Percentiles rank a stretch among this genome's conserved stretches.
Evolutionary conservation across 2,329 filamentous ascomycete species (phyloP).

Genomic region (Scedosporium aurantiacum): DNA sequence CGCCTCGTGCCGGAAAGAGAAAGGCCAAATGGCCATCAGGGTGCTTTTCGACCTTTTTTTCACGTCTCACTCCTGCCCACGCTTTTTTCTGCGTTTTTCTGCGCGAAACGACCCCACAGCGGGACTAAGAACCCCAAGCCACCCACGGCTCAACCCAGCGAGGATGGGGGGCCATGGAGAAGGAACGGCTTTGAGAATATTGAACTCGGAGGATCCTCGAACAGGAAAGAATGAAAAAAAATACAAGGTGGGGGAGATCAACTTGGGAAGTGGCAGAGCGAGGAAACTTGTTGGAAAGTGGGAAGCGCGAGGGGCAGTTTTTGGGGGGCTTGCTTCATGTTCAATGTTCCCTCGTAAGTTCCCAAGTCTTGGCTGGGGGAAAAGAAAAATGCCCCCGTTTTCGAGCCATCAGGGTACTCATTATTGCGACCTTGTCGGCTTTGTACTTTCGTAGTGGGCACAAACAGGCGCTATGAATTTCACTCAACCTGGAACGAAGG

Average conservation of each 20-base stretch:
- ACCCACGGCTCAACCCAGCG: background rate
- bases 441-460: too few relatives aligned
- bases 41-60: slow-evolving; percentile 3
- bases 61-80: background rate
- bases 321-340: background rate
- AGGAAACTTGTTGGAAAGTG: background rate
- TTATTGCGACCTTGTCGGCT: background rate
- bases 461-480: background rate
- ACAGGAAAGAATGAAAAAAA: background rate
- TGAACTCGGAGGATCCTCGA: background rate
- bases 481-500: background rate
- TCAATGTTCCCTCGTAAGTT: background rate
- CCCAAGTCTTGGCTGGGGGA: background rate
- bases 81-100: background rate
- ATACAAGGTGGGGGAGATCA: background rate
- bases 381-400: background rate
- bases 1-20: background rate
- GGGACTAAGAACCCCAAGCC: background rate
- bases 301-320: background rate
- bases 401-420: background rate
- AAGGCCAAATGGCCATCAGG: slow-evolving; percentile 3
- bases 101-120: background rate
- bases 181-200: background rate
- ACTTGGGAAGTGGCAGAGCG: background rate
- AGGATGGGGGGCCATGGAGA: background rate